Evolutionary conservation across 2,329 filamentous ascomycete genomes (phyloP).

Genomic region (Botrytis elliptica): DNA sequence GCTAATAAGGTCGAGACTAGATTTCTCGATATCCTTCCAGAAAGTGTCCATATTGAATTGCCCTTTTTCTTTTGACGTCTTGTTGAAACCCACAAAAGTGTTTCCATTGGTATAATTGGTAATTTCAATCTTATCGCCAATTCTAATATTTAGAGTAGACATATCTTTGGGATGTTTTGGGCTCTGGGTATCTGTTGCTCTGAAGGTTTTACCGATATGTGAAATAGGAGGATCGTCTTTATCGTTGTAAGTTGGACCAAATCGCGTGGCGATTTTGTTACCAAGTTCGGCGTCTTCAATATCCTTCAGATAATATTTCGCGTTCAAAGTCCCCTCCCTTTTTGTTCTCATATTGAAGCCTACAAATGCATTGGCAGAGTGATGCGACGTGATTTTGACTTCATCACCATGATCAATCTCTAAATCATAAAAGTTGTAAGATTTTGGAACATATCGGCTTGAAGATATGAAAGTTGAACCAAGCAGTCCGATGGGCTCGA

Average conservation of each 20-base stretch:
- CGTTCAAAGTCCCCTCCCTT: neutral
- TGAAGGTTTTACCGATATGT: neutral
- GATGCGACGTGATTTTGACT: neutral
- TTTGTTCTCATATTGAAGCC: neutral
- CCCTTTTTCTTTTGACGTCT: neutral
- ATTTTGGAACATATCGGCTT: neutral
- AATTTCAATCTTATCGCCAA: neutral
- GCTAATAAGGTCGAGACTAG: too few species aligned
- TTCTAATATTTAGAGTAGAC: neutral
- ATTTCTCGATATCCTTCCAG: neutral
- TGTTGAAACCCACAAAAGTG: neutral
- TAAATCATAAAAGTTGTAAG: neutral
- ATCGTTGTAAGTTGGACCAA: too few species aligned
- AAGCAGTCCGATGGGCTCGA: neutral
- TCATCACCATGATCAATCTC: neutral
- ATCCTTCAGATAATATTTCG: neutral
- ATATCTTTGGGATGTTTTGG: neutral
- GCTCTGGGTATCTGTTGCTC: neutral
- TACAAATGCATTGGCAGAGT: neutral
- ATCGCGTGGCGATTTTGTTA: neutral
- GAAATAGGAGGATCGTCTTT: neutral
- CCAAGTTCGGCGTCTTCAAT: neutral
- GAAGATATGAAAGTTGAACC: neutral
- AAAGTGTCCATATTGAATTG: neutral
- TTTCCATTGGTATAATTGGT: neutral